Evolutionary conservation across 2,329 filamentous ascomycete genomes (phyloP).

Genomic region (Stagonosporopsis chrysanthemi): DNA sequence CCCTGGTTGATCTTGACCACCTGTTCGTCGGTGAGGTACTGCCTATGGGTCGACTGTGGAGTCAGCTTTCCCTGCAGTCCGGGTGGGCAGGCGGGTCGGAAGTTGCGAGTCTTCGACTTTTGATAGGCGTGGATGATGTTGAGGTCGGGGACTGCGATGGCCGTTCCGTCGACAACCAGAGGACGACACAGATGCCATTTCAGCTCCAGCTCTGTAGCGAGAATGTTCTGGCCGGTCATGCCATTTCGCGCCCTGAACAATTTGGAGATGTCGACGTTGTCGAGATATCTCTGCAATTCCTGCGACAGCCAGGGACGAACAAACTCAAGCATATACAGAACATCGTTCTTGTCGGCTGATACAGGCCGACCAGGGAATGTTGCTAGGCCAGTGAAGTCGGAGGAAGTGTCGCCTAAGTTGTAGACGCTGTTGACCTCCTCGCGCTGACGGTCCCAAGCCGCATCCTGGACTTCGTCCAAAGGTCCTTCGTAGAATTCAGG

Average conservation of each 20-base stretch:
- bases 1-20: neutral
- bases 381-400: neutral
- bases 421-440: neutral
- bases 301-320: neutral
- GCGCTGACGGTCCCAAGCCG: neutral
- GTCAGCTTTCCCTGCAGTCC: neutral
- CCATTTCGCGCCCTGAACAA: neutral
- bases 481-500: neutral
- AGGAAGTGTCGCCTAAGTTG: neutral
- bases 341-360: neutral
- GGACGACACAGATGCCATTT: neutral
- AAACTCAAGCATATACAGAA: neutral
- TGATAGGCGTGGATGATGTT: neutral
- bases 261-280: neutral
- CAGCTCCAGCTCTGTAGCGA: neutral
- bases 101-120: neutral
- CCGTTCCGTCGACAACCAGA: neutral
- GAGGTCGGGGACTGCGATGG: neutral
- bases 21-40: neutral
- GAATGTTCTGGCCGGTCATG: neutral
- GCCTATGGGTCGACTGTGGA: neutral
- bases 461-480: neutral
- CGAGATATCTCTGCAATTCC: neutral
- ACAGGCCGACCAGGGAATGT: neutral
- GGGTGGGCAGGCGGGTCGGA: neutral